Evolutionary conservation across 129 eudicot species (phyloP), one percentile per base, ranked within the genome.

Genomic region (Apium graveolens): DNA sequence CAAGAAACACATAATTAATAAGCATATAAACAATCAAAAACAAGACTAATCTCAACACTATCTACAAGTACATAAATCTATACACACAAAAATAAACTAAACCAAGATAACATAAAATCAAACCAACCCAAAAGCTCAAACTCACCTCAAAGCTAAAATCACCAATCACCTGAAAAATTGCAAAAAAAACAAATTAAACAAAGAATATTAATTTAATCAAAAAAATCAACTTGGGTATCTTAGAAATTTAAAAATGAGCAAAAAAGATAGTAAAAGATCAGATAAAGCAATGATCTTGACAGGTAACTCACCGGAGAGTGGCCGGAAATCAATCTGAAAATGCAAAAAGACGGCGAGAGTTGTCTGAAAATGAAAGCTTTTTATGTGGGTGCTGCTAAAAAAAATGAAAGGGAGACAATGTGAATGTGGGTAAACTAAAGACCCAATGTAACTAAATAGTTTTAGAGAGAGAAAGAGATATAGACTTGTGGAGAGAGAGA

Each of bases 321-420:
- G 80, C 10, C 66, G 53, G 31, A 39, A 69, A 43, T 37, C 21
- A 46, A 51, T 57, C 60, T 24, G 39, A 57, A 41, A 60, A 66
- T 38, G 80, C 78, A 38, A 55, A 79, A 57, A 34, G 46, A 44
- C 83, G 80, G 51, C 79, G 6, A 74, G 83, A 31, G 42, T 24
- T 29, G 73, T 69, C 12, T 11, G 27, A 31, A 20, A 24, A 24
- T 55, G 75, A 70, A 53, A 76, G 80, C 51, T 57, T 70, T 76
- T 53, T 27, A 37, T 37, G 74, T 21, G 83, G 66, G 66, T 57
- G 32, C 16, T 17, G 37, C 71, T 37, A 2, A 35, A 57, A 41
- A 18, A 55, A 60, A 80, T 7, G 2, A 2, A n/a, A 8, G 32
- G 81, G 76, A 81, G 73, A 78, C 32, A 68, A 63, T 46, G 70